These are phyloP conservation scores for Casuarina glauca DNA, from an alignment of 306 rosid genomes.

Conservation along the genomic window DNA sequence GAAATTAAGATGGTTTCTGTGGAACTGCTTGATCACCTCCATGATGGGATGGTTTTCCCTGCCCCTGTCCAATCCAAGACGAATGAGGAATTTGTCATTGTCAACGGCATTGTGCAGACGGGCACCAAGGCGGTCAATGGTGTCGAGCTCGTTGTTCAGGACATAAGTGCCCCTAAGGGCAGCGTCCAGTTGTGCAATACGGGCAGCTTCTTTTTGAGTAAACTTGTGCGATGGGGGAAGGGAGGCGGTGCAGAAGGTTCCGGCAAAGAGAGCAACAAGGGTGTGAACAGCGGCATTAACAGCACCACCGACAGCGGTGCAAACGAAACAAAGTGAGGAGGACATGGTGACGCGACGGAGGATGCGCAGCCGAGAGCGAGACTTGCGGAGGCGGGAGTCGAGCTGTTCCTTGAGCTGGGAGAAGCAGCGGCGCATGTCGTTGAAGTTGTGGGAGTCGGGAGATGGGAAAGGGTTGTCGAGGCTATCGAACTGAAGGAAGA, in stretches of 20 bases:
- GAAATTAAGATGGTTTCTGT: slow-evolving; percentile 38
- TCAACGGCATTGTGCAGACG: slow-evolving; percentile 51
- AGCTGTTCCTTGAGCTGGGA: slow-evolving; percentile 46
- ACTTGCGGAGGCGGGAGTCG: slow-evolving; percentile 43
- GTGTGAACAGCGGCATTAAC: slow-evolving; percentile 36
- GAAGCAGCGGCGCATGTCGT: slow-evolving; percentile 37
- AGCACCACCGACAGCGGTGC: slow-evolving; percentile 27
- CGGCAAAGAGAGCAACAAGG: slow-evolving; percentile 27
- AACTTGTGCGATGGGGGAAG: slow-evolving; percentile 24
- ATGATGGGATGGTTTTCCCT: slow-evolving; percentile 55
- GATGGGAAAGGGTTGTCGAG: slow-evolving; percentile 51
- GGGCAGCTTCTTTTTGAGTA: slow-evolving; percentile 7
- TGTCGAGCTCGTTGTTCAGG: slow-evolving; percentile 46
- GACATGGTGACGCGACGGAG: slow-evolving; percentile 35
- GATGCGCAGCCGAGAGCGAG: slow-evolving; percentile 48
- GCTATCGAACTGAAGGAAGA: slow-evolving; percentile 44
- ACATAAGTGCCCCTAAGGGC: slow-evolving; percentile 51
- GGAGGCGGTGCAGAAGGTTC: slow-evolving; percentile 28
- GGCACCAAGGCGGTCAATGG: slow-evolving; percentile 53
- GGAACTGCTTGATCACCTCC: slow-evolving; percentile 59
- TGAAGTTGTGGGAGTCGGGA: slow-evolving; percentile 36
- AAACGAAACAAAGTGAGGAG: slow-evolving; percentile 31
- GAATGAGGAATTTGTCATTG: slow-evolving; percentile 44
- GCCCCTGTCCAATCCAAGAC: slow-evolving; percentile 52
- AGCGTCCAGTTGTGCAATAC: slow-evolving; percentile 55